A percentile compares a stretch with the other conserved stretches of the same genome.
Evolutionary conservation across 768 basidiomycete genomes (phyloP).

Genomic region (Rhodotorula taiwanensis): DNA sequence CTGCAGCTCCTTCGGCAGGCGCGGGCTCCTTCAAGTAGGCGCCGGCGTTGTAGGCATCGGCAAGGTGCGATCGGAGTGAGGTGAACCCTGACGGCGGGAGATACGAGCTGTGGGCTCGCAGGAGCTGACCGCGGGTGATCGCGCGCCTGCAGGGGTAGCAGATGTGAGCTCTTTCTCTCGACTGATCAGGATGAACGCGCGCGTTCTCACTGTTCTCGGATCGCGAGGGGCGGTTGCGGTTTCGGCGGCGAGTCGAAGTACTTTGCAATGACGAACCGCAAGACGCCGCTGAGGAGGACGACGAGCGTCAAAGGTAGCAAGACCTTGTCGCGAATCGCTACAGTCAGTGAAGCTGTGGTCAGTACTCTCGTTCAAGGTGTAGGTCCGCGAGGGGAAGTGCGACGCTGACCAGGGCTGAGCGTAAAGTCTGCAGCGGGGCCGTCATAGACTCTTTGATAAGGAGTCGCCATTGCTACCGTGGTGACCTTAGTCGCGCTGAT

Average conservation of each 20-base stretch:
- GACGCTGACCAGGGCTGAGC: slow-evolving; percentile 18
- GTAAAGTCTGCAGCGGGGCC: background rate
- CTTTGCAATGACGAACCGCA: slow-evolving; percentile 84
- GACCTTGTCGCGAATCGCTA: slow-evolving; percentile 32
- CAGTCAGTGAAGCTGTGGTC: background rate
- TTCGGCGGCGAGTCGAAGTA: slow-evolving; percentile 78
- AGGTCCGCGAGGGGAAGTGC: no score
- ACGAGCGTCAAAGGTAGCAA: slow-evolving; percentile 26
- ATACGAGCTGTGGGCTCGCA: slow-evolving; percentile 26
- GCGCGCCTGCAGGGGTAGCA: slow-evolving; percentile 16
- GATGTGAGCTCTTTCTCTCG: background rate
- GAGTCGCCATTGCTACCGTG: no score
- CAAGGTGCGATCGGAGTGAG: slow-evolving; percentile 43
- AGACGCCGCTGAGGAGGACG: slow-evolving; percentile 59
- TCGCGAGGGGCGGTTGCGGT: slow-evolving; percentile 63
- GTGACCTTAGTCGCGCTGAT: no score
- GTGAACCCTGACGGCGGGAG: slow-evolving; percentile 44
- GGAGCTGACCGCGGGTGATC: slow-evolving; percentile 29
- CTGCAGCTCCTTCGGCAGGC: slow-evolving; percentile 47
- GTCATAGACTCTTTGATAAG: no score
- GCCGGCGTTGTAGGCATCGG: slow-evolving; percentile 49
- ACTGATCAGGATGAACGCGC: background rate
- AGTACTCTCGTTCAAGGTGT: no score
- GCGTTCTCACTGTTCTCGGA: slow-evolving; percentile 80
- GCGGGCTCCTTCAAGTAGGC: slow-evolving; percentile 80